Evolutionary conservation across 2,329 filamentous ascomycete genomes (phyloP).

Genomic region (Emericellopsis cladophorae): DNA sequence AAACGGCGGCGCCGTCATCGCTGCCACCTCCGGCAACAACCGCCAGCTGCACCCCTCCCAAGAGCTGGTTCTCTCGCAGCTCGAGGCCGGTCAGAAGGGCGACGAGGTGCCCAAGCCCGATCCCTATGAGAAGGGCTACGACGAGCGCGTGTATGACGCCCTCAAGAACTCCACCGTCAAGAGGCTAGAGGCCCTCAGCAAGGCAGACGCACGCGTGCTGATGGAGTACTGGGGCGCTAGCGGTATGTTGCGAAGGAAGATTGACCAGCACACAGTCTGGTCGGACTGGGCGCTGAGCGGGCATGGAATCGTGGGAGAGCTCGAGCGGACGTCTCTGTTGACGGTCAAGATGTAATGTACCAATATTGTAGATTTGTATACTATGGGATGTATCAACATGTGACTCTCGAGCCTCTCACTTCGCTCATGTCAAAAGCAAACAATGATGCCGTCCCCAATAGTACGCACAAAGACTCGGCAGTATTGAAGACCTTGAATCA

Average conservation of each 20-base stretch:
- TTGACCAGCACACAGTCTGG: conserved; percentile 59
- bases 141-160: conserved; percentile 39
- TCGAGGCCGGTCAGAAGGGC: conserved; percentile 28
- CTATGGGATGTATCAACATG: conserved; percentile 1
- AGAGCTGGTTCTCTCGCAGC: conserved; percentile 51
- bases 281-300: conserved; percentile 80
- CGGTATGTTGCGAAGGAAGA: conserved; percentile 58
- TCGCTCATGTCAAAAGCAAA: too few species aligned
- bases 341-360: conserved; percentile 28
- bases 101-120: conserved; percentile 28
- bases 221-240: conserved; percentile 92
- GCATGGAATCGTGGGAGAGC: conserved; percentile 71
- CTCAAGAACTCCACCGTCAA: conserved; percentile 38
- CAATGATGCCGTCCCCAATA: too few species aligned
- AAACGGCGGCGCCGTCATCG: conserved; percentile 72
- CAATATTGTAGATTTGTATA: conserved; percentile 1
- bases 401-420: conserved; percentile 1
- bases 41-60: conserved; percentile 50
- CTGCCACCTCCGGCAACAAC: conserved; percentile 63
- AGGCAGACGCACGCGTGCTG: conserved; percentile 61
- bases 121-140: conserved; percentile 43
- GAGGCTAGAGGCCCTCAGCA: conserved; percentile 55
- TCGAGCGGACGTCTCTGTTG: conserved; percentile 55
- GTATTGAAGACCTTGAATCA: neutral
- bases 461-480: too few species aligned